Base-by-base conservation (phyloP, 768 basidiomycete genomes). In the Mrakia blollopis region DNA sequence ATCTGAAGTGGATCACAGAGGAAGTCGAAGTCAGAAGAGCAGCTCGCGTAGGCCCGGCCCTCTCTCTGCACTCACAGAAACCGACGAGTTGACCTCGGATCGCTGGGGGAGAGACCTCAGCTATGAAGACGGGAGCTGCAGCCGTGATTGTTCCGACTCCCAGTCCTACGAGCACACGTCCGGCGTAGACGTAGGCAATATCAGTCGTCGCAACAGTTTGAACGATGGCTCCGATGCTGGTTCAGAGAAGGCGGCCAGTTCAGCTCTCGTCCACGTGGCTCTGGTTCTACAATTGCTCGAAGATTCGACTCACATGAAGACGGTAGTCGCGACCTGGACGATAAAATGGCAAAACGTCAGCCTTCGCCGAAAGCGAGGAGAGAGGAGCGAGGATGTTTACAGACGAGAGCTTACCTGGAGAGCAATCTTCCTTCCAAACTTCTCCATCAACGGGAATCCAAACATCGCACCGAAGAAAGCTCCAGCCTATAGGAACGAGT, bases 281-380 rank as follows among this genome's bases (percentile, higher is more conserved):
- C 10, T 11, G 44, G 44, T n/a, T n/a, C n/a, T n/a, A n/a, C n/a
- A 44, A 13, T 44, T 11, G 44, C n/a, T 44, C 11, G 44, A 44
- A 9, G 11, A 6, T 6, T 44, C 44, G 44, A 44, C 61, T 62
- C n/a, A 62, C 61, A 92, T 90, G 83, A 92, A 93, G 60, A 91
- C 87, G 63, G 89, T 79, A 81, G 91, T 91, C 23, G 90, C 90
- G 35, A 90, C 85, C 13, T 86, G 88, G n/a, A 13, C 92, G n/a
- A 35, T 10, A 62, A n/a, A 21, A 50, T 14, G 23, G 8, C 10
- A 23, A n/a, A 61, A 25, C 10, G 57, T n/a, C 25, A 8, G 30
- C 10, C 57, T 13, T n/a, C 57, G 30, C 30, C 57, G 30, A n/a
- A 23, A 61, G 47, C 18, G 18, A 21, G 2, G 13, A 41, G 39